phyloP scores from a whole-genome alignment of 2,329 filamentous ascomycete species.

The Thelonectria olida region DNA sequence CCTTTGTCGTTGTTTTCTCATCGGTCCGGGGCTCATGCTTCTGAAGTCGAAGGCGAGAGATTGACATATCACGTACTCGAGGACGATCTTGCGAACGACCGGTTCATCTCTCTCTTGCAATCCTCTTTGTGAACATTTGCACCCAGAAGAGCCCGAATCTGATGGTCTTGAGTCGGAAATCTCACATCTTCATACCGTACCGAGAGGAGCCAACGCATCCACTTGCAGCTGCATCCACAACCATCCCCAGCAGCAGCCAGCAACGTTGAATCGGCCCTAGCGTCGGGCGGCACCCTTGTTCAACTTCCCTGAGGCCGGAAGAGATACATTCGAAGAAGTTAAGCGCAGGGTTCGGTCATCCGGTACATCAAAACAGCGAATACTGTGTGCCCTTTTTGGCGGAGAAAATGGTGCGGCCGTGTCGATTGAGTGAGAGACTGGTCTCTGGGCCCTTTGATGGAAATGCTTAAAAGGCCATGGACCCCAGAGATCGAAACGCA shows the following conservation, averaged over 20 bases:
- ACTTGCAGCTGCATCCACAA: slow-evolving; percentile 3
- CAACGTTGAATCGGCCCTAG: slow-evolving; percentile 3
- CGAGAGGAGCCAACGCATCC: background rate
- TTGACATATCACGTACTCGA: too few relatives aligned
- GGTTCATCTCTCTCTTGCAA: background rate
- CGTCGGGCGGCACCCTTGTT: background rate
- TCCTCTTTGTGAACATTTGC: too few relatives aligned
- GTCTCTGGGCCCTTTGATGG: background rate
- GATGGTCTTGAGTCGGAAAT: background rate
- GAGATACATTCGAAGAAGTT: background rate
- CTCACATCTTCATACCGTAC: background rate
- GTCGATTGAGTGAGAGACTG: slow-evolving; percentile 2
- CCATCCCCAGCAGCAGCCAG: background rate
- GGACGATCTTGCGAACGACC: too few relatives aligned
- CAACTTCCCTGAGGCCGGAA: slow-evolving; percentile 2
- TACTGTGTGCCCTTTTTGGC: background rate
- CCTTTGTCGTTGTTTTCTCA: too few relatives aligned
- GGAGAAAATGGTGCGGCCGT: background rate
- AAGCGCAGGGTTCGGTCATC: background rate
- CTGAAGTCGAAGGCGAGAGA: too few relatives aligned
- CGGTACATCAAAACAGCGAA: slow-evolving; percentile 4
- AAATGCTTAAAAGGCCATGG: slow-evolving; percentile 2
- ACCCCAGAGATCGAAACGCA: slow-evolving; percentile 2
- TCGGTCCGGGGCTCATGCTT: too few relatives aligned
- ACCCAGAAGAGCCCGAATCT: too few relatives aligned